phyloP scores from a whole-genome alignment of 1,284 basidiomycete species.

The Trametes pubescens region DNA sequence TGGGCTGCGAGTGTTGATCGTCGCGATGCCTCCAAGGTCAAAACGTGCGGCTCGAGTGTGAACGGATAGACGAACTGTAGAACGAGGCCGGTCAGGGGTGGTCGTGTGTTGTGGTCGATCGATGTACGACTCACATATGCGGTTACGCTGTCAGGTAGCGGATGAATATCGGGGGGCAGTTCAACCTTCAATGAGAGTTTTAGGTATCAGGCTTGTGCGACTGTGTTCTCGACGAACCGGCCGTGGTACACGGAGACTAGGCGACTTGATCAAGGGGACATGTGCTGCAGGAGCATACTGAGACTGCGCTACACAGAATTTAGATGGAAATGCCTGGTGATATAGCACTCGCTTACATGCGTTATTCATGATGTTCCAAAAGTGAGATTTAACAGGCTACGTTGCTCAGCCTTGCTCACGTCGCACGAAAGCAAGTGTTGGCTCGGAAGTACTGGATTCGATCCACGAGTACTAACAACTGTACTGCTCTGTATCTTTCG shows the following conservation, averaged over 20 bases:
- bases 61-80: conserved; percentile 92
- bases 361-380: conserved; percentile 5
- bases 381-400: too few relatives aligned
- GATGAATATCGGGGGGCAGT: conserved; percentile 89
- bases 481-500: too few relatives aligned
- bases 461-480: too few relatives aligned
- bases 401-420: too few relatives aligned
- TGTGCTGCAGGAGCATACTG: conserved; percentile 80
- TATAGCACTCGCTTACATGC: conserved; percentile 3
- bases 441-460: too few relatives aligned
- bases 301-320: conserved; percentile 34
- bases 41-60: conserved; percentile 86
- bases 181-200: conserved; percentile 62
- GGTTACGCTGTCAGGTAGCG: conserved; percentile 87
- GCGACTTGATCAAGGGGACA: conserved; percentile 90
- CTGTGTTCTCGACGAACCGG: conserved; percentile 58
- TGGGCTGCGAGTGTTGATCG: conserved; percentile 71
- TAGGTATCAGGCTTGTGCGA: too few relatives aligned
- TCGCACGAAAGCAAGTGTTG: too few relatives aligned
- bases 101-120: background rate
- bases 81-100: background rate
- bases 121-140: conserved; percentile 72
- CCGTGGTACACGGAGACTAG: conserved; percentile 85
- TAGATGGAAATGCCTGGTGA: background rate
- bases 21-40: conserved; percentile 76